Conservation (phyloP, 306 rosid genomes). For the Hippophae rhamnoides region DNA sequence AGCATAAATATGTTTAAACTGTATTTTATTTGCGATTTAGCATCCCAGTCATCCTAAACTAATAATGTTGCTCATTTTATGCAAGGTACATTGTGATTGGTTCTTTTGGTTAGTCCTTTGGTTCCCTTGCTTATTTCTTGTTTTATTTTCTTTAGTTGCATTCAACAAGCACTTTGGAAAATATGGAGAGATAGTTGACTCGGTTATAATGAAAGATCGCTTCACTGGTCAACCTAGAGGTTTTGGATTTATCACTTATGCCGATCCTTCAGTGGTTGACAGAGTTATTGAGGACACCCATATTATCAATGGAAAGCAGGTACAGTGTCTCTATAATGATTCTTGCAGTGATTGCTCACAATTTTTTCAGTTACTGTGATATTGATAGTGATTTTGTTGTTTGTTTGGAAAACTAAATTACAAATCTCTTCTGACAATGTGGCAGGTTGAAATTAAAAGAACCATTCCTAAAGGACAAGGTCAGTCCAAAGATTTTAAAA, state of each 20-base stretch:
- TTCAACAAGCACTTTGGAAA: constrained; percentile 77
- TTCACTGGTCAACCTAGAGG: constrained; percentile 77
- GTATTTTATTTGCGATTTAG: background rate
- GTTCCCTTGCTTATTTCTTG: constrained; percentile 1
- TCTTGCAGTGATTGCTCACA: background rate
- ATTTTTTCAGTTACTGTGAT: no score
- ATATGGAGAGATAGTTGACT: constrained; percentile 85
- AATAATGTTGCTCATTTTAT: background rate
- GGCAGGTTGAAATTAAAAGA: constrained; percentile 85
- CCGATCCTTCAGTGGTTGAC: constrained; percentile 80
- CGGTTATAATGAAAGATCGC: constrained; percentile 89
- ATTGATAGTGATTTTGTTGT: background rate
- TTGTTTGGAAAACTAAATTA: background rate
- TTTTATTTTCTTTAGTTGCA: constrained; percentile 33
- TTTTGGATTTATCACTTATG: constrained; percentile 82
- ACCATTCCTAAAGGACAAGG: constrained; percentile 87
- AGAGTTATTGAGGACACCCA: constrained; percentile 67
- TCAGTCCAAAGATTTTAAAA: constrained; percentile 67
- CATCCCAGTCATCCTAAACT: background rate
- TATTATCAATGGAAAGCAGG: constrained; percentile 71
- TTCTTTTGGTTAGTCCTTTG: background rate
- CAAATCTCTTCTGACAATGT: background rate
- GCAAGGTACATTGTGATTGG: background rate
- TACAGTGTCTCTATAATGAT: background rate
- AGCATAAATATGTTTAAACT: no score